Evolutionary conservation across 1,284 basidiomycete genomes (phyloP).

Genomic region (Erythrobasidium hasegawianum): DNA sequence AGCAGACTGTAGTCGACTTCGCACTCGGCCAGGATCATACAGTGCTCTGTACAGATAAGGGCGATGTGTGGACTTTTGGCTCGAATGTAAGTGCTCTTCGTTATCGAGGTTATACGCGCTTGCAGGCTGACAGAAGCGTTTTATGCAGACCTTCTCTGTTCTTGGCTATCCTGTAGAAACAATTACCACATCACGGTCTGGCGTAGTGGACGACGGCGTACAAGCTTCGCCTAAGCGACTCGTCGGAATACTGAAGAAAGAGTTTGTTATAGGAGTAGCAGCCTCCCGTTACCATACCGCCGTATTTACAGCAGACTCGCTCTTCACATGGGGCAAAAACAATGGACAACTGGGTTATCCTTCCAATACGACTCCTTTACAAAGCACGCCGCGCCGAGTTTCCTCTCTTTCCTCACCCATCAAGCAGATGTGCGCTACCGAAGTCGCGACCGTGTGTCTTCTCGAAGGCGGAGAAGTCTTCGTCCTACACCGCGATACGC

Average conservation of each 20-base stretch:
- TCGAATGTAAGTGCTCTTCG: constrained; percentile 56
- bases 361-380: constrained; percentile 64
- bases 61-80: constrained; percentile 87
- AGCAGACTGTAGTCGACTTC: constrained; percentile 59
- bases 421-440: constrained; percentile 51
- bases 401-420: constrained; percentile 71
- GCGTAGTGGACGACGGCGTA: constrained; percentile 55
- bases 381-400: constrained; percentile 75
- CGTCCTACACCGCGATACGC: constrained; percentile 72
- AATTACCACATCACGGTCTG: constrained; percentile 44
- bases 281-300: constrained; percentile 83
- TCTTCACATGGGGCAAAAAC: constrained; percentile 96
- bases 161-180: constrained; percentile 81
- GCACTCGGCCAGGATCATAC: constrained; percentile 94
- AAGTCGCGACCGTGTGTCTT: constrained; percentile 71
- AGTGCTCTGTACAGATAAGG: constrained; percentile 70
- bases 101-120: not conserved
- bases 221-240: constrained; percentile 76
- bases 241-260: constrained; percentile 72
- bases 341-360: constrained; percentile 77
- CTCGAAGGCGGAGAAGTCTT: constrained; percentile 71
- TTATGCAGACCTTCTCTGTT: constrained; percentile 52
- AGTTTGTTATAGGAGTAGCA: constrained; percentile 73
- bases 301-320: constrained; percentile 77
- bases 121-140: not conserved